These are phyloP conservation scores for Arctium minus DNA, from an alignment of 129 eudicot genomes.

Conservation along the genomic window DNA sequence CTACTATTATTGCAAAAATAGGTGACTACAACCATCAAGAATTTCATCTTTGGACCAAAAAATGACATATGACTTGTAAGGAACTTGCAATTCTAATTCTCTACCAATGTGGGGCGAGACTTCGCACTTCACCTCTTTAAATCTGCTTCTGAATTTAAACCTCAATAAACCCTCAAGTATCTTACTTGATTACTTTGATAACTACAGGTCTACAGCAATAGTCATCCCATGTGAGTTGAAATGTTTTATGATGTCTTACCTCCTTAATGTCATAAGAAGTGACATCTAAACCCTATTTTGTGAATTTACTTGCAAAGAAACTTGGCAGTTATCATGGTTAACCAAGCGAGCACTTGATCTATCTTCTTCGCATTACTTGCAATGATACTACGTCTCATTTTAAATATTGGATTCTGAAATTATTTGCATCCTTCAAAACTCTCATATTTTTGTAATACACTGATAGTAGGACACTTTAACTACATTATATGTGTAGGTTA, in stretches of 20 bases:
- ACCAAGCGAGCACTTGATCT: neutral
- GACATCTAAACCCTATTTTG: neutral
- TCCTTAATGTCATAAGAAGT: neutral
- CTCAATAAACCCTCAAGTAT: neutral
- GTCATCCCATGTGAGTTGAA: neutral
- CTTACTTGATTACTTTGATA: neutral
- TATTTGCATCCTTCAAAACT: constrained; percentile 12
- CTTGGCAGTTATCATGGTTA: neutral
- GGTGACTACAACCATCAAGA: neutral
- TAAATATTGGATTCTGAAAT: neutral
- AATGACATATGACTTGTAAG: neutral
- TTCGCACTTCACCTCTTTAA: neutral
- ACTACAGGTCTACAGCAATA: neutral
- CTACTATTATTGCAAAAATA: neutral
- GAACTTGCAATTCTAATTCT: neutral
- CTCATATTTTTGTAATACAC: constrained; percentile 13
- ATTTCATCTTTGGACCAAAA: neutral
- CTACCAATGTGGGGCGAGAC: neutral
- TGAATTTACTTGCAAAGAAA: constrained; percentile 1
- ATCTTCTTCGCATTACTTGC: neutral
- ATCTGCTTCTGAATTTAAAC: neutral
- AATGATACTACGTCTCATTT: neutral
- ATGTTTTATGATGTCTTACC: neutral
- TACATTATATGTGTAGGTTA: constrained; percentile 60
- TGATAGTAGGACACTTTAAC: constrained; percentile 39